Evolutionary conservation across 257 asterid genomes (phyloP), one percentile per base, ranked within the genome.

Genomic region (Lavandula angustifolia): DNA sequence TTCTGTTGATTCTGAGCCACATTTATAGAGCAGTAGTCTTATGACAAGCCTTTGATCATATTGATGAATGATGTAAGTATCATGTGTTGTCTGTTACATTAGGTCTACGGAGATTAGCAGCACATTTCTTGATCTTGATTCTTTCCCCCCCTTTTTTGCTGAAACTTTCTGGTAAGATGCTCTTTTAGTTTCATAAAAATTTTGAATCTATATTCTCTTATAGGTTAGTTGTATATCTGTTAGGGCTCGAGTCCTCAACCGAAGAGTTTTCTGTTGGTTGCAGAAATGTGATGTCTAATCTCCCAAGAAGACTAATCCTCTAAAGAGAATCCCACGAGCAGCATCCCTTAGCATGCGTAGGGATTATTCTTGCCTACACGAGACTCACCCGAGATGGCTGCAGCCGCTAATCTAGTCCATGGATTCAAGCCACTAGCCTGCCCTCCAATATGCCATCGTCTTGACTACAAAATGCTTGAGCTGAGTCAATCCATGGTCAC

Each of bases 41-140:
- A 12, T 49, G 12, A 49, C 12, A 16, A 22, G 17, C 52, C 52
- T 46, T 46, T 33, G 6, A 61, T 31, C 27, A 47, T 48, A 48
- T 9, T 9, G 9, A 54, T 11, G 12, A 32, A 18, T 44, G 43
- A 35, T 17, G 56, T 7, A 16, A 51, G 54, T 22, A 3, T 10
- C 52, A 11, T 58, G 50, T 54, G 50, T 42, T 50, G 50, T 22
- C 6, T 54, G 74, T 72, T 75, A 62, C 22, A 87, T 60, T 42
- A 60, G 94, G 88, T 87, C 87, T 76, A 72, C 83, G 91, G 89
- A 83, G 94, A 85, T 80, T 87, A 87, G 91, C 85, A 71, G 64
- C 80, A 75, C 75, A 79, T 76, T 70, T 77, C 71, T 73, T 68
- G 63, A 58, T 42, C 70, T 76, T 67, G 72, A 66, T 73, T 63